phyloP scores from a whole-genome alignment of 139 green algal species.

The Asterochloris sp. region DNA sequence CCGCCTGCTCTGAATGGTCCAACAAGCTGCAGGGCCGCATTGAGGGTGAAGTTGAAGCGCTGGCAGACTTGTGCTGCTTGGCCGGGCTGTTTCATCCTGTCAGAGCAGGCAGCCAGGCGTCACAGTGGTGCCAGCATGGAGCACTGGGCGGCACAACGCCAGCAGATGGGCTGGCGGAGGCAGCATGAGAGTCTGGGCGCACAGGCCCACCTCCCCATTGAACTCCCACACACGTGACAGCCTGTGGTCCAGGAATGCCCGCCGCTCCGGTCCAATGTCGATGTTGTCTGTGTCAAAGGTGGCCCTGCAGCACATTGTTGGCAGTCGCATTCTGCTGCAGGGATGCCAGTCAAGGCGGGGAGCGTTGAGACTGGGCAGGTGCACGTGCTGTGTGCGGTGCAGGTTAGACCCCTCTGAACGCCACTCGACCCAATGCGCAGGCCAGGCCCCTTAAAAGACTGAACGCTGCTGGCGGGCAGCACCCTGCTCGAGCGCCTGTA shows the following conservation, averaged over 20 bases:
- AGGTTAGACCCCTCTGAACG: too few species aligned
- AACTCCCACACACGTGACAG: conserved; percentile 84
- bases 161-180: not conserved
- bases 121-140: not conserved
- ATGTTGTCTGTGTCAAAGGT: conserved; percentile 96
- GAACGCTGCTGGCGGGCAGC: too few species aligned
- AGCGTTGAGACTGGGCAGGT: too few species aligned
- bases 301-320: conserved; percentile 33
- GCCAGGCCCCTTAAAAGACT: too few species aligned
- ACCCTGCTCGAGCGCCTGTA: too few species aligned
- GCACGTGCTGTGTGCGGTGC: too few species aligned
- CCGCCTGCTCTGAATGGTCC: too few species aligned
- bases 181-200: not conserved
- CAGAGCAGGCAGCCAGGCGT: not conserved
- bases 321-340: not conserved
- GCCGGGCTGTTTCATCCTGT: not conserved
- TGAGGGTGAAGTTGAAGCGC: too few species aligned
- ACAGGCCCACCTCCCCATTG: conserved; percentile 63
- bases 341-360: too few species aligned
- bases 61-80: too few species aligned
- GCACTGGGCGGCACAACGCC: not conserved
- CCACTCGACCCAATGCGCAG: too few species aligned
- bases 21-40: too few species aligned
- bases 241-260: conserved; percentile 90
- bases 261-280: conserved; percentile 91